A percentile compares a stretch with the other conserved stretches of the same genome.
Evolutionary conservation across 495 filamentous ascomycete genomes (phyloP).

Genomic region (Talaromyces proteolyticus): DNA sequence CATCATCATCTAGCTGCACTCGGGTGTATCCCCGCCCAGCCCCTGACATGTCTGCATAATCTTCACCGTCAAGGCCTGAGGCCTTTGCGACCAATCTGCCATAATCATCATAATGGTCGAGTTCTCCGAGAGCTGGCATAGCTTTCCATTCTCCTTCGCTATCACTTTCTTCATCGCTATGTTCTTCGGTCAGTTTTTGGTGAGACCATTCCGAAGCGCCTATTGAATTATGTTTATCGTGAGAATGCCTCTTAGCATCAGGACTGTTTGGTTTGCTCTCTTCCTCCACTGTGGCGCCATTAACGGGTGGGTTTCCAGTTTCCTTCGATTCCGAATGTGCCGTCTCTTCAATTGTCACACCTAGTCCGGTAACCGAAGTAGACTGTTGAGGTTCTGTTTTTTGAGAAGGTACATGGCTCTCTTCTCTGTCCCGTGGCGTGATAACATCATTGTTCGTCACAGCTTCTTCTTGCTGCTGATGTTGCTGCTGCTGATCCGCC

Average conservation of each 20-base stretch:
- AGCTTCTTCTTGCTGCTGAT: not conserved
- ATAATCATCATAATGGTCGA: conserved; percentile 94
- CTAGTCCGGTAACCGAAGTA: conserved; percentile 3
- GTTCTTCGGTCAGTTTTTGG: conserved; percentile 64
- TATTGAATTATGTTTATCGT: conserved; percentile 14
- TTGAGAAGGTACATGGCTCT: too few relatives aligned
- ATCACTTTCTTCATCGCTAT: conserved; percentile 34
- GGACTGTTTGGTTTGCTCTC: not conserved
- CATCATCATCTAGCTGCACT: conserved; percentile 91
- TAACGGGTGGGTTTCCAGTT: conserved; percentile 1
- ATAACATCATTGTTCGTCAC: not conserved
- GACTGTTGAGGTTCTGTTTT: conserved; percentile 2
- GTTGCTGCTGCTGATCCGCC: not conserved
- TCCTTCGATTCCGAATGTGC: not conserved
- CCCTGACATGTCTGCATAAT: conserved; percentile 71
- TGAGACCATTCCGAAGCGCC: conserved; percentile 84
- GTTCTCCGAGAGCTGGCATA: conserved; percentile 89
- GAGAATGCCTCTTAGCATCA: conserved; percentile 11
- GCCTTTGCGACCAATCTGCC: conserved; percentile 79
- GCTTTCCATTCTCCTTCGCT: conserved; percentile 71
- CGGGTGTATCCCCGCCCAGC: conserved; percentile 93
- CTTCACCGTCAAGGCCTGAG: conserved; percentile 62
- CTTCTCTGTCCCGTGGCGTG: too few relatives aligned
- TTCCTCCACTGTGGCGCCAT: conserved; percentile 7
- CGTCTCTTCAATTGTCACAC: not conserved